These are phyloP conservation scores for Adansonia grandidieri DNA, from an alignment of 441 rosid genomes.

Conservation along the genomic window DNA sequence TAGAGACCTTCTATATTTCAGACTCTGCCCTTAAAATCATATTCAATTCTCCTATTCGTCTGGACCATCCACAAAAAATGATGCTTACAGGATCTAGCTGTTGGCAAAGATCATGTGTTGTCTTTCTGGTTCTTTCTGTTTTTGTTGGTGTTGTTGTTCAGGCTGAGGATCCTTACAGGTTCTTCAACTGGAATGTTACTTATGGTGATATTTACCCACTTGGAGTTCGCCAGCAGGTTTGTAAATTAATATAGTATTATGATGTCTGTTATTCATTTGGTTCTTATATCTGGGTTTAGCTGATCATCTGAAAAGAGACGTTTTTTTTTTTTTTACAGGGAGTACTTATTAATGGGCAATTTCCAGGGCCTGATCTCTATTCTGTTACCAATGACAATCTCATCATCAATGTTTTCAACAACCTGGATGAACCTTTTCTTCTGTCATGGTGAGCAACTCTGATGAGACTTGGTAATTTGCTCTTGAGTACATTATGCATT, in stretches of 20 bases:
- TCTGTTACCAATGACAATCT: conserved; percentile 69
- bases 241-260: background rate
- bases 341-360: conserved; percentile 64
- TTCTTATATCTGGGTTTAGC: background rate
- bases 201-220: conserved; percentile 54
- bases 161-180: conserved; percentile 51
- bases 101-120: background rate
- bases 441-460: conserved; percentile 48
- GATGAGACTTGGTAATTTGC: background rate
- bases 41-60: conserved; percentile 5
- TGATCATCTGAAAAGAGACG: background rate
- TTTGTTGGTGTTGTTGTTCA: conserved; percentile 20
- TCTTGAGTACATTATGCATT: too few relatives aligned
- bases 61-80: background rate
- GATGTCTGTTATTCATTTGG: background rate
- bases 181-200: conserved; percentile 52
- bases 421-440: conserved; percentile 63
- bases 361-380: conserved; percentile 69
- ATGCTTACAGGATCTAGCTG: background rate
- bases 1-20: conserved; percentile 3
- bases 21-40: background rate
- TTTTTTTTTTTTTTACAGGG: conserved; percentile 43
- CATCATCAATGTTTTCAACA: conserved; percentile 64
- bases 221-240: conserved; percentile 54
- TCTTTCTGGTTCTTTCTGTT: conserved; percentile 16